These are phyloP conservation scores for Botrytis fragariae DNA, from an alignment of 2,329 filamentous ascomycete genomes.

Conservation along the genomic window DNA sequence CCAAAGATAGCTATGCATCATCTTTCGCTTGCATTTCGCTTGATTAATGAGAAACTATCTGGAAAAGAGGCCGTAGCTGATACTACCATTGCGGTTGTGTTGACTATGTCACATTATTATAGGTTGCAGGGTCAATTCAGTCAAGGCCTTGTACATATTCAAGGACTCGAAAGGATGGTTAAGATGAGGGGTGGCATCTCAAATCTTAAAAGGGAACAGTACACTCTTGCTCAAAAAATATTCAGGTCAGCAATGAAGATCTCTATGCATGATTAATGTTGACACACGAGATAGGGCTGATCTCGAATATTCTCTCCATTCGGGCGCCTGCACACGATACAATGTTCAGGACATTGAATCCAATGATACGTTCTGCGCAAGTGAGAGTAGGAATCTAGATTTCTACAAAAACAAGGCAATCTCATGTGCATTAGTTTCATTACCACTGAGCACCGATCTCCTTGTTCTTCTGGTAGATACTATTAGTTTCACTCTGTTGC, in stretches of 20 bases:
- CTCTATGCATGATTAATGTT: neutral
- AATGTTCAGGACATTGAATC: neutral
- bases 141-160: constrained; percentile 36
- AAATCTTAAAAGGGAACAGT: neutral
- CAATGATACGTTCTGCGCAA: neutral
- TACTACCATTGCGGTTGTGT: constrained; percentile 35
- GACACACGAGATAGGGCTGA: neutral
- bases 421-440: neutral
- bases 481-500: neutral
- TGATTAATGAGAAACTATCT: constrained; percentile 37
- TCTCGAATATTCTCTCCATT: neutral
- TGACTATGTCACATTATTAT: constrained; percentile 35
- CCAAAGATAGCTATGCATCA: constrained; percentile 31
- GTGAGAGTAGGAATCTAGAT: too few relatives aligned
- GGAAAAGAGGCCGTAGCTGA: constrained; percentile 32
- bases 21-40: constrained; percentile 31
- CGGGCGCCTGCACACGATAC: neutral
- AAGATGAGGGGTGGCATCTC: constrained; percentile 33
- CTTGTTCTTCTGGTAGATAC: neutral
- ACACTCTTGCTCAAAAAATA: neutral
- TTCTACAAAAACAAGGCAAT: neutral
- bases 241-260: neutral
- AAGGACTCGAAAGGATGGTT: constrained; percentile 37
- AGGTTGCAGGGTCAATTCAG: constrained; percentile 30
- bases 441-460: neutral